Conservation (phyloP, 1,139 yeast species). For the Blastobotrys arbuscula region DNA sequence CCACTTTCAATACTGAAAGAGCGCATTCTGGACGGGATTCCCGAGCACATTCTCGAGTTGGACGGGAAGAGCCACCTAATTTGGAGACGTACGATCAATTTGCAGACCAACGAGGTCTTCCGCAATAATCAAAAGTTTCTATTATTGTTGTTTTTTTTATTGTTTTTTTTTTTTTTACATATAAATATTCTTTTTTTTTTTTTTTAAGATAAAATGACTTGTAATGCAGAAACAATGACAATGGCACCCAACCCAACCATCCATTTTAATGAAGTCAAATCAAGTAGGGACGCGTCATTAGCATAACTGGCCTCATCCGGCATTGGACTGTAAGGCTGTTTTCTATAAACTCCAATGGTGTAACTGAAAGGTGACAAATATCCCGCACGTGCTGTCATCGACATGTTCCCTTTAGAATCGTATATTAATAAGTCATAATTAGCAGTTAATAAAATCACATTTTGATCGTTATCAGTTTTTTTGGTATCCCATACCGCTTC, state of each 20-base stretch:
- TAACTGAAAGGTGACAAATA: conserved; percentile 30
- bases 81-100: background rate
- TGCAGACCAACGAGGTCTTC: background rate
- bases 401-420: conserved; percentile 30
- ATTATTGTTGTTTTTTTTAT: no score
- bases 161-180: no score
- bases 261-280: conserved; percentile 14
- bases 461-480: conserved; percentile 23
- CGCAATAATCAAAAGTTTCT: background rate
- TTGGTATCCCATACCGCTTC: conserved; percentile 37
- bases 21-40: background rate
- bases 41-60: background rate
- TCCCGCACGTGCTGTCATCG: conserved; percentile 30
- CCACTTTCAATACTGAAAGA: background rate
- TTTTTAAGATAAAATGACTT: conserved; percentile 11
- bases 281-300: conserved; percentile 11
- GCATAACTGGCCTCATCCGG: conserved; percentile 19
- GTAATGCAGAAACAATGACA: conserved; percentile 14
- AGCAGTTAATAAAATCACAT: conserved; percentile 29
- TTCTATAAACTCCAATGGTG: conserved; percentile 35
- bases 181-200: no score
- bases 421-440: conserved; percentile 35
- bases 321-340: conserved; percentile 35
- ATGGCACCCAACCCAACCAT: conserved; percentile 12
- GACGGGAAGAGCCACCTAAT: background rate